Conservation (phyloP, 2,329 filamentous ascomycete genomes). For the Alternaria sp. region DNA sequence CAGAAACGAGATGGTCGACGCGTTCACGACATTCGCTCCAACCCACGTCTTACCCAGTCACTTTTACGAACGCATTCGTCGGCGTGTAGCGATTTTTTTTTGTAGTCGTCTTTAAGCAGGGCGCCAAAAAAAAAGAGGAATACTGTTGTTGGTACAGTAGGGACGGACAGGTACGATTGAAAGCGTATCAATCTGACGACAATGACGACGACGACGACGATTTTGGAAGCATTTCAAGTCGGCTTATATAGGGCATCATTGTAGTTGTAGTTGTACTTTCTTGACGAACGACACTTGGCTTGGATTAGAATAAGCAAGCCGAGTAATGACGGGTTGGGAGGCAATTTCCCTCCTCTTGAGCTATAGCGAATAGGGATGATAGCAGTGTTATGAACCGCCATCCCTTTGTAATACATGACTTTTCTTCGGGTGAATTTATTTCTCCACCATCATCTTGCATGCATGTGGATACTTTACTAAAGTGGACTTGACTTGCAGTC, state of each 20-base stretch:
- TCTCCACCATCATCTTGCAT: neutral
- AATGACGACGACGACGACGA: neutral
- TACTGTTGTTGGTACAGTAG: neutral
- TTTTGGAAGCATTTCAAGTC: neutral
- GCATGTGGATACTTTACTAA: neutral
- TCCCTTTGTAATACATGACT: slow-evolving; percentile 1
- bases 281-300: slow-evolving; percentile 15
- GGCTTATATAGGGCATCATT: slow-evolving; percentile 4
- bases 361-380: neutral
- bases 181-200: neutral
- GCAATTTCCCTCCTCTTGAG: neutral
- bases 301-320: slow-evolving; percentile 7
- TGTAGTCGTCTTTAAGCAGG: neutral
- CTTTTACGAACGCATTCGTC: slow-evolving; percentile 4
- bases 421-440: neutral
- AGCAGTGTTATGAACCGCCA: neutral
- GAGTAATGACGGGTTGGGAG: slow-evolving; percentile 5
- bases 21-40: slow-evolving; percentile 8
- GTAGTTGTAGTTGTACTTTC: slow-evolving; percentile 20
- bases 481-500: neutral
- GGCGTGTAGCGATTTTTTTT: slow-evolving; percentile 4
- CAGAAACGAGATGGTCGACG: slow-evolving; percentile 6
- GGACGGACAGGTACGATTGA: neutral
- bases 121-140: neutral
- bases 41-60: slow-evolving; percentile 4